These are phyloP conservation scores for Teunomyces funiuensis DNA, from an alignment of 805 yeast genomes.

Conservation along the genomic window DNA sequence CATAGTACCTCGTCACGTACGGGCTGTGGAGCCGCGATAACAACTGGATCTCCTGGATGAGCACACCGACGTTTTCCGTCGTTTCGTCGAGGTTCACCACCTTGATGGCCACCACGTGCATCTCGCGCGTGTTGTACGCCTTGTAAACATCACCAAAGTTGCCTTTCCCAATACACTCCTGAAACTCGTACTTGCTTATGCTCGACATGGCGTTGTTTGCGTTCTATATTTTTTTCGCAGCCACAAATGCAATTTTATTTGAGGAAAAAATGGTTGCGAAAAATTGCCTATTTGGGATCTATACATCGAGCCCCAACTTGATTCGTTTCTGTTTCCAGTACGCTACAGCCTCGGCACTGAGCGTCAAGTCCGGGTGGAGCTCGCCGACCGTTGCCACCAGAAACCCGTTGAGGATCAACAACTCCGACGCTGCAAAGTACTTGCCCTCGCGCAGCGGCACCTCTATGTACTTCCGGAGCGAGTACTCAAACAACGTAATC, in stretches of 20 bases:
- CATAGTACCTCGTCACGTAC: conserved; percentile 60
- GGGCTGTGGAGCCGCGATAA: conserved; percentile 65
- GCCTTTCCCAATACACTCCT: conserved; percentile 74
- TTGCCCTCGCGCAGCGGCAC: conserved; percentile 14
- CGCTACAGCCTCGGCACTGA: conserved; percentile 45
- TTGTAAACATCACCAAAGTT: conserved; percentile 85
- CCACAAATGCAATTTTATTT: conserved; percentile 10
- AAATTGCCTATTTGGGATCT: conserved; percentile 1
- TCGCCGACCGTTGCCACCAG: conserved; percentile 34
- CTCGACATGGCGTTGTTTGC: not conserved
- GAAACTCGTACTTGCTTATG: conserved; percentile 19
- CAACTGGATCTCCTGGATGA: conserved; percentile 77
- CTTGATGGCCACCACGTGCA: conserved; percentile 74
- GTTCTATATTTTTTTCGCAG: conserved; percentile 8
- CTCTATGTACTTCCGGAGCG: conserved; percentile 46
- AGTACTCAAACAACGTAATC: conserved; percentile 44
- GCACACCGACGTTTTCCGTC: conserved; percentile 68
- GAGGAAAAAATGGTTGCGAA: not conserved
- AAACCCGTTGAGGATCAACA: conserved; percentile 57
- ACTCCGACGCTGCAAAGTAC: conserved; percentile 52
- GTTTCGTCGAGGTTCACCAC: conserved; percentile 78
- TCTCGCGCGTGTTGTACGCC: conserved; percentile 40
- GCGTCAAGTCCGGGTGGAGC: conserved; percentile 32
- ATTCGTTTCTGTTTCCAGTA: conserved; percentile 47
- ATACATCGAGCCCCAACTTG: conserved; percentile 6